Conservation (phyloP, 768 basidiomycete genomes). For the Glaciozyma martinii region DNA sequence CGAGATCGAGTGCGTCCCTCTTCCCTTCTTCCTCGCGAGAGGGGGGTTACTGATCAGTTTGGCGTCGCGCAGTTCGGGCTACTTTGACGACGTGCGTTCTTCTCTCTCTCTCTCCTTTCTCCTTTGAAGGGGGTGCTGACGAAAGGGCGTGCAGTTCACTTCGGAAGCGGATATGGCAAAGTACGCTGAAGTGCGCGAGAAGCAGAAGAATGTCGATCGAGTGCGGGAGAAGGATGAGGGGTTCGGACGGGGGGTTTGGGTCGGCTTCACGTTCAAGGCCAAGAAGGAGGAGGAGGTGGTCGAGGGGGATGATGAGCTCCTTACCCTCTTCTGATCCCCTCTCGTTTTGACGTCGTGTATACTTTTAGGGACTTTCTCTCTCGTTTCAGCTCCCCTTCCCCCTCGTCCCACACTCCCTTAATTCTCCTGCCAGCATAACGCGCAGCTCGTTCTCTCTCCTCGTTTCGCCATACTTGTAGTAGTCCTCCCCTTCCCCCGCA, state of each 20-base stretch:
- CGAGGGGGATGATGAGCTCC: background rate
- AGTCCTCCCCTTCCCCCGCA: too few relatives aligned
- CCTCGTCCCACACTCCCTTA: too few relatives aligned
- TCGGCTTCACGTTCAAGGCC: conserved; percentile 37
- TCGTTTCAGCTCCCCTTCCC: too few relatives aligned
- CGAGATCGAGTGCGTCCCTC: conserved; percentile 56
- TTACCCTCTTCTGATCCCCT: background rate
- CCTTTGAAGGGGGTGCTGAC: too few relatives aligned
- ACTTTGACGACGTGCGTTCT: conserved; percentile 33
- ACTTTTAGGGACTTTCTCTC: too few relatives aligned
- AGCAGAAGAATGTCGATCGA: conserved; percentile 79
- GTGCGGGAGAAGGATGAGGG: conserved; percentile 78
- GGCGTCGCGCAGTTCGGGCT: conserved; percentile 22
- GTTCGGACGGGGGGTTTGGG: conserved; percentile 35
- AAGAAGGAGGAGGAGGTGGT: conserved; percentile 11
- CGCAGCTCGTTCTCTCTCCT: too few relatives aligned
- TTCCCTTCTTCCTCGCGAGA: background rate
- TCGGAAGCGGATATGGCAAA: conserved; percentile 92
- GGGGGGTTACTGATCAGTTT: too few relatives aligned
- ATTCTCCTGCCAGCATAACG: too few relatives aligned
- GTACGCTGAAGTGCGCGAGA: conserved; percentile 96
- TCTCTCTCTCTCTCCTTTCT: conserved; percentile 1
- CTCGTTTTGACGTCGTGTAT: too few relatives aligned
- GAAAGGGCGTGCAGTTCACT: conserved; percentile 46
- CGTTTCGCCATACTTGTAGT: too few relatives aligned